phyloP scores from a whole-genome alignment of 345 rosid species.

The Eucalyptus paniculata region DNA sequence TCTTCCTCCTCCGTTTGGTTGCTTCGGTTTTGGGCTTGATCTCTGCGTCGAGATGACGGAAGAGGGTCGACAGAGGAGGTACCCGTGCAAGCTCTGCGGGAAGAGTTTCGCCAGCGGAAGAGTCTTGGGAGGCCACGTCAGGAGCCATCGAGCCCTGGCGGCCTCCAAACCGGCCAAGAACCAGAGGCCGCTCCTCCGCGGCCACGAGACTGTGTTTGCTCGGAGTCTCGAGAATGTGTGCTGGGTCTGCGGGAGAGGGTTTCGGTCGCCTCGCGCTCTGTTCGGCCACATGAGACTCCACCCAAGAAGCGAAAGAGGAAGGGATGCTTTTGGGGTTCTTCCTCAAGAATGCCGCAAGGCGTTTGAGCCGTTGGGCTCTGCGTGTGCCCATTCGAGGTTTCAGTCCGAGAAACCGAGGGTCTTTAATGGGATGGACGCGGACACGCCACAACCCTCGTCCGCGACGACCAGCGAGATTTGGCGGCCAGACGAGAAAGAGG shows the following conservation, averaged over 20 bases:
- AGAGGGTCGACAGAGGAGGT: background rate
- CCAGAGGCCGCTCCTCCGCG: background rate
- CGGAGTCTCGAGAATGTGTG: background rate
- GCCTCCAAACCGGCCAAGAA: background rate
- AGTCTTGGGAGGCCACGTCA: conserved; percentile 14
- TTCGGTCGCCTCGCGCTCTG: background rate
- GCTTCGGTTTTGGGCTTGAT: background rate
- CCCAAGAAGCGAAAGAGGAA: background rate
- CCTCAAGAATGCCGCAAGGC: background rate
- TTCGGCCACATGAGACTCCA: background rate
- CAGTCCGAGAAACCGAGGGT: background rate
- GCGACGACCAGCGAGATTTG: background rate
- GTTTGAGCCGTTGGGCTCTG: background rate
- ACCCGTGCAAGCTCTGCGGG: conserved; percentile 14
- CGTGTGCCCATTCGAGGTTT: background rate
- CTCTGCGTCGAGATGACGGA: background rate
- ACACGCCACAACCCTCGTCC: background rate
- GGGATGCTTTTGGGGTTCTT: background rate
- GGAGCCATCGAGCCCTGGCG: background rate
- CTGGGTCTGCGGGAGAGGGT: background rate
- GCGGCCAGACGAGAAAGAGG: background rate
- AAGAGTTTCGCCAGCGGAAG: conserved; percentile 16
- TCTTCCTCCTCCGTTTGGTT: background rate
- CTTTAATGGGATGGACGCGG: background rate
- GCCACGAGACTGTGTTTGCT: background rate